Conservation (phyloP, 495 filamentous ascomycete genomes). For the Talaromyces thailandensis region DNA sequence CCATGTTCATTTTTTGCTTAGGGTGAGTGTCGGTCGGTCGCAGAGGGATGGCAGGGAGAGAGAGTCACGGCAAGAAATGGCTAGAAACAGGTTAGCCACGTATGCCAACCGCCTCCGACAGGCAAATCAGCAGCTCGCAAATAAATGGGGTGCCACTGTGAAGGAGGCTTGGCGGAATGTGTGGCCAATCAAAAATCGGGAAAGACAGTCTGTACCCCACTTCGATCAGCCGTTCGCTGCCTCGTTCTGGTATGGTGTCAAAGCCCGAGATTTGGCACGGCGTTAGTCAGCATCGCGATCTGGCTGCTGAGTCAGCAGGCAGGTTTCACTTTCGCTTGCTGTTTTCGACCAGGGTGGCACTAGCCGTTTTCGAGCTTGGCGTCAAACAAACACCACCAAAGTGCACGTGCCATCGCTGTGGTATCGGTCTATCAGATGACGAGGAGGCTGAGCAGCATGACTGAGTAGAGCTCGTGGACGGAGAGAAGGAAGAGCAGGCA, state of each 20-base stretch:
- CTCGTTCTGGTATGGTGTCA: neutral
- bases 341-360: neutral
- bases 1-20: neutral
- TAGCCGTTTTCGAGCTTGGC: neutral
- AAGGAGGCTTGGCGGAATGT: neutral
- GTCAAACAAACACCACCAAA: neutral
- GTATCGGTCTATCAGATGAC: neutral
- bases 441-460: neutral
- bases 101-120: neutral
- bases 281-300: neutral
- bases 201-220: neutral
- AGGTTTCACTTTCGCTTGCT: neutral
- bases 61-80: neutral
- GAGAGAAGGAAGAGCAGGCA: neutral
- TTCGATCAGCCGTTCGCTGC: neutral
- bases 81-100: neutral
- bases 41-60: too few relatives aligned
- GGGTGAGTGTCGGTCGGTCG: too few relatives aligned
- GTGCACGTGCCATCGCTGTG: neutral
- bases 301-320: neutral
- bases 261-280: neutral
- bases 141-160: neutral
- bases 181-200: neutral
- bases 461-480: neutral
- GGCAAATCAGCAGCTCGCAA: neutral